A percentile compares a stretch with the other conserved stretches of the same genome.
phyloP scores from a whole-genome alignment of 768 basidiomycete species.

The Dentipellis sp. region DNA sequence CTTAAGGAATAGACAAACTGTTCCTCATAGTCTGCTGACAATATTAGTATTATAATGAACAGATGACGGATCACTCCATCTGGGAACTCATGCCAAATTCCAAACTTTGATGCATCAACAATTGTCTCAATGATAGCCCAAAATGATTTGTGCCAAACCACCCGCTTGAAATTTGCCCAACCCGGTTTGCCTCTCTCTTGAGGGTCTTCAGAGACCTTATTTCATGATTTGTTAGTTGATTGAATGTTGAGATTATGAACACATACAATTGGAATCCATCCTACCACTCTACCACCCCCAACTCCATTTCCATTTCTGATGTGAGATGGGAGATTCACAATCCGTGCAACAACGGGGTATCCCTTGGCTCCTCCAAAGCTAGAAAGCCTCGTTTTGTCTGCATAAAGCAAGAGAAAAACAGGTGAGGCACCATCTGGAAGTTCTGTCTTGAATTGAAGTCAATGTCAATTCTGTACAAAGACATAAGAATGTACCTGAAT shows the following conservation, averaged over 20 bases:
- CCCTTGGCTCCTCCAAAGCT: conserved; percentile 15
- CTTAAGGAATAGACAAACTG: conserved; percentile 9
- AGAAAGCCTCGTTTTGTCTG: conserved; percentile 14
- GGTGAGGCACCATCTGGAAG: conserved; percentile 7
- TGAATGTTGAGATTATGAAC: background rate
- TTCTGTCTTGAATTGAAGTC: conserved; percentile 2
- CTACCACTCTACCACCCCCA: conserved; percentile 12
- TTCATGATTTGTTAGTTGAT: too few species aligned
- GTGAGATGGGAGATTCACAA: conserved; percentile 13
- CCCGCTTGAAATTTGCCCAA: background rate
- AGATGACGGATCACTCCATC: background rate
- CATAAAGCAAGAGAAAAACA: conserved; percentile 12
- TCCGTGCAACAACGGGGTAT: conserved; percentile 13
- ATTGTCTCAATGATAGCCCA: background rate
- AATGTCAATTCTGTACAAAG: background rate
- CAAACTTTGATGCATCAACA: background rate
- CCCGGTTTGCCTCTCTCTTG: background rate
- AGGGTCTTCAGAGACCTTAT: too few species aligned
- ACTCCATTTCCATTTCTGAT: conserved; percentile 13
- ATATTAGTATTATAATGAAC: background rate
- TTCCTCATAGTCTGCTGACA: conserved; percentile 10
- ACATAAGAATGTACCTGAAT: conserved; percentile 22
- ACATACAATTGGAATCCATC: conserved; percentile 15
- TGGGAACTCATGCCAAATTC: background rate
- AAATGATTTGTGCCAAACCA: background rate